Evolutionary conservation across 1,284 basidiomycete genomes (phyloP).

Genomic region (Ganoderma boninense): DNA sequence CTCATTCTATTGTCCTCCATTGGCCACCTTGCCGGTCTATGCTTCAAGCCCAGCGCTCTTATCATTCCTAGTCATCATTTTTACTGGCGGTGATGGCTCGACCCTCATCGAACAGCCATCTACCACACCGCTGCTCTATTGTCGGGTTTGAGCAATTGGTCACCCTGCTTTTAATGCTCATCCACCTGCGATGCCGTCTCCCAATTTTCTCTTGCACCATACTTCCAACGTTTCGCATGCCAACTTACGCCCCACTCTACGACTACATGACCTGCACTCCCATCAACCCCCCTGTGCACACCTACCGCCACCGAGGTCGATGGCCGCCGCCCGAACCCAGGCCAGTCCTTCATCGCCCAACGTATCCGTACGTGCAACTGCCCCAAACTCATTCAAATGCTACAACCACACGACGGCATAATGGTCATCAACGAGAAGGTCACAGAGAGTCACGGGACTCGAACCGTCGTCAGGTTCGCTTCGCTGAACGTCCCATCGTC

Average conservation of each 20-base stretch:
- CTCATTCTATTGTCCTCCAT: neutral
- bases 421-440: neutral
- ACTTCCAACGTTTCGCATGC: neutral
- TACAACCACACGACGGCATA: neutral
- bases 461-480: conserved; percentile 6
- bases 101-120: neutral
- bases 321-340: neutral
- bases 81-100: neutral
- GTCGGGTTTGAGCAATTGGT: neutral
- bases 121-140: neutral
- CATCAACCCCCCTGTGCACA: neutral
- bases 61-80: conserved; percentile 1
- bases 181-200: neutral
- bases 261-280: conserved; percentile 1
- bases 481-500: conserved; percentile 5
- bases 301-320: neutral
- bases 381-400: neutral
- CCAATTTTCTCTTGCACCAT: too few species aligned
- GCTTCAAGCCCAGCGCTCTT: neutral
- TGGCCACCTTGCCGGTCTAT: neutral
- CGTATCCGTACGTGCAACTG: neutral
- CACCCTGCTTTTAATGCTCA: neutral
- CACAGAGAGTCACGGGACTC: neutral
- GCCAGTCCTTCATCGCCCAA: neutral
- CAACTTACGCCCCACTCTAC: neutral